Evolutionary conservation across 1,284 basidiomycete species (phyloP).

Genomic region (Vanrija humicola): DNA sequence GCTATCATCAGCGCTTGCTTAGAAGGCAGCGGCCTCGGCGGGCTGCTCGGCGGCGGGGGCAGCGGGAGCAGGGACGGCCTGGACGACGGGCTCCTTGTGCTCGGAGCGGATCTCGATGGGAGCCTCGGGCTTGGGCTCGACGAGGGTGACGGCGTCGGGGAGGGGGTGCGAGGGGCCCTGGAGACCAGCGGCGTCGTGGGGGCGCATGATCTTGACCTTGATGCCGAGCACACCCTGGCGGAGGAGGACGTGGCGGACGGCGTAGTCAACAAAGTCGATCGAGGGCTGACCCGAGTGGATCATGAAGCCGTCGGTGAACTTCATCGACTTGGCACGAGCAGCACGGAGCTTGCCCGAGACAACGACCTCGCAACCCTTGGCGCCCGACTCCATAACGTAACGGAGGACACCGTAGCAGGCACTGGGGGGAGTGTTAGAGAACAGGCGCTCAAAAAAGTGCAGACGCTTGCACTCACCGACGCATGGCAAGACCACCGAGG

Average conservation of each 20-base stretch:
- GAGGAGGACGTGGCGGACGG: conserved; percentile 96
- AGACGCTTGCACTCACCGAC: conserved; percentile 63
- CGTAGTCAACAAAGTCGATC: conserved; percentile 94
- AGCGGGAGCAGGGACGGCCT: conserved; percentile 25
- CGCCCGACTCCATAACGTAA: conserved; percentile 99
- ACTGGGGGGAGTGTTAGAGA: conserved; percentile 51
- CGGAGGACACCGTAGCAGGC: conserved; percentile 99
- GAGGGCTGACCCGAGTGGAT: conserved; percentile 99
- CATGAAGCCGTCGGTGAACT: conserved; percentile 99
- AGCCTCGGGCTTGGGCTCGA: conserved; percentile 64
- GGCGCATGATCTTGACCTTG: conserved; percentile 99
- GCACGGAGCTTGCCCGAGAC: conserved; percentile 99
- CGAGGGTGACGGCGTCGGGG: conserved; percentile 89
- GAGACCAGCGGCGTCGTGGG: conserved; percentile 84
- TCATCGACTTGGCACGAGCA: conserved; percentile 99
- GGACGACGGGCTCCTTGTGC: conserved; percentile 44
- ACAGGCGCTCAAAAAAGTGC: no score
- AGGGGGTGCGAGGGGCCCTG: conserved; percentile 88
- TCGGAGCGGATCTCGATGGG: conserved; percentile 51
- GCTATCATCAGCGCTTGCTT: background rate
- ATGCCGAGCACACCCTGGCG: conserved; percentile 99
- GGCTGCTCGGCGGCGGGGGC: conserved; percentile 13
- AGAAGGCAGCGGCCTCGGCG: background rate
- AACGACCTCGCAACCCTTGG: conserved; percentile 99
- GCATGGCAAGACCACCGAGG: conserved; percentile 97